A percentile compares a stretch with the other conserved stretches of the same genome.
These are phyloP conservation scores for Chrysoporthe cubensis DNA, from an alignment of 2,329 filamentous ascomycete species.

Conservation along the genomic window DNA sequence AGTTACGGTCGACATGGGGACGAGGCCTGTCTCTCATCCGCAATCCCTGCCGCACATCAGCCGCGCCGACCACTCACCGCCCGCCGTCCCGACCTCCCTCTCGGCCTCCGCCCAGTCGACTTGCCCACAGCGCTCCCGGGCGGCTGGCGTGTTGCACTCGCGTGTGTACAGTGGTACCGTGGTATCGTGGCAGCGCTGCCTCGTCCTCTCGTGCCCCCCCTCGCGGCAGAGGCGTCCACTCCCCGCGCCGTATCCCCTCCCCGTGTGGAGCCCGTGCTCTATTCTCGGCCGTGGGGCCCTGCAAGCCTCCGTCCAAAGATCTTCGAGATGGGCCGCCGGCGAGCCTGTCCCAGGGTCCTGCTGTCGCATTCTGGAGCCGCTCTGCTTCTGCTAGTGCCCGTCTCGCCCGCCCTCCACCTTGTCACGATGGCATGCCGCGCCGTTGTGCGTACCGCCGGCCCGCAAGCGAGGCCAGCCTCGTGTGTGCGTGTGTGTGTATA, in stretches of 20 bases:
- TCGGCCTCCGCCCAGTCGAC: background rate
- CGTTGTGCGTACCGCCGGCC: conserved; percentile 27
- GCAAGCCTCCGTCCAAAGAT: background rate
- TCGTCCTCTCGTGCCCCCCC: background rate
- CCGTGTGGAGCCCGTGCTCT: conserved; percentile 20
- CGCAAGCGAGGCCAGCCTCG: conserved; percentile 16
- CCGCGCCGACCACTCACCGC: conserved; percentile 25
- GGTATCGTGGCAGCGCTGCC: background rate
- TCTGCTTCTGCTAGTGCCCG: background rate
- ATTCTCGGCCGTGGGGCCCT: conserved; percentile 20
- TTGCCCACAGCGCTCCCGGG: background rate
- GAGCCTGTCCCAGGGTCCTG: background rate
- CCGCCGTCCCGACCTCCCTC: conserved; percentile 16
- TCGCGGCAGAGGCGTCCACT: background rate
- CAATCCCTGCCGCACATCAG: conserved; percentile 20
- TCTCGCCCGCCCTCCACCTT: background rate
- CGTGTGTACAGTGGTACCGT: background rate
- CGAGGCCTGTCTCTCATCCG: background rate
- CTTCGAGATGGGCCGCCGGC: conserved; percentile 5
- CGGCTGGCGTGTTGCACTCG: conserved; percentile 13
- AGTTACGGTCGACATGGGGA: conserved; percentile 6
- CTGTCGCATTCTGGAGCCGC: conserved; percentile 5
- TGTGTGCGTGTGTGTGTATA: conserved; percentile 12
- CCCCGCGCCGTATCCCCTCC: conserved; percentile 1
- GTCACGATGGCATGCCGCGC: background rate